These are phyloP conservation scores for Globisporangium middletonii DNA, from an alignment of 352 stramenopile species.

Conservation along the genomic window DNA sequence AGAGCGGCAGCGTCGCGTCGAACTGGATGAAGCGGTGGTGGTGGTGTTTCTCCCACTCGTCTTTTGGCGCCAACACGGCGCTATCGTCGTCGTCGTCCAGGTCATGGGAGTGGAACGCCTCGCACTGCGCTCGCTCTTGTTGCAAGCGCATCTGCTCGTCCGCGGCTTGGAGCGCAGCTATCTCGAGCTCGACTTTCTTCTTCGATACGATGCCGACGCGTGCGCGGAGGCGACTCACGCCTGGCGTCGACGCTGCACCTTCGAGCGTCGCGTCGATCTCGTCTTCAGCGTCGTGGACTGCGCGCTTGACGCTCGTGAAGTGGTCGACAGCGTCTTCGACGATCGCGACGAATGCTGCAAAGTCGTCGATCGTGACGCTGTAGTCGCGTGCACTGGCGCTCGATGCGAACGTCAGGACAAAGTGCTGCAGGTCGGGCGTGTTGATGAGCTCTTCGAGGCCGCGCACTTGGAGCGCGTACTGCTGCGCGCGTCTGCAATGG, in stretches of 20 bases:
- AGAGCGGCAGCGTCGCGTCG: conserved; percentile 19
- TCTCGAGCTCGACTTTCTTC: conserved; percentile 51
- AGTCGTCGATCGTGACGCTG: conserved; percentile 28
- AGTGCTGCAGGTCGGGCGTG: conserved; percentile 42
- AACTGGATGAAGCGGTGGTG: conserved; percentile 59
- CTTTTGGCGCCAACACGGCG: conserved; percentile 24
- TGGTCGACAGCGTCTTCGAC: conserved; percentile 55
- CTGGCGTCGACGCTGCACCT: conserved; percentile 9
- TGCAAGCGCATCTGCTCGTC: conserved; percentile 26
- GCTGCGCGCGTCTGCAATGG: conserved; percentile 25
- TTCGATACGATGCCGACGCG: conserved; percentile 46
- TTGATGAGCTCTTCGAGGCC: conserved; percentile 39
- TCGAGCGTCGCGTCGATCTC: conserved; percentile 42
- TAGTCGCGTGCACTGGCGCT: conserved; percentile 15
- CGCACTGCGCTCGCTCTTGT: conserved; percentile 13
- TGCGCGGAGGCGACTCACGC: conserved; percentile 27
- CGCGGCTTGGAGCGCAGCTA: conserved; percentile 32
- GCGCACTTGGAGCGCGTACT: conserved; percentile 31
- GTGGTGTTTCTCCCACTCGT: conserved; percentile 67
- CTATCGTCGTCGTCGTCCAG: conserved; percentile 5
- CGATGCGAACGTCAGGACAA: conserved; percentile 53
- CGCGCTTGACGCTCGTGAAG: conserved; percentile 30
- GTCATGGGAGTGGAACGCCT: conserved; percentile 10
- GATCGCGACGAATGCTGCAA: conserved; percentile 46
- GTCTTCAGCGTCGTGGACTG: conserved; percentile 50